Evolutionary conservation across 2,329 filamentous ascomycete species (phyloP).

Genomic region (Atkinsonella hypoxylon): DNA sequence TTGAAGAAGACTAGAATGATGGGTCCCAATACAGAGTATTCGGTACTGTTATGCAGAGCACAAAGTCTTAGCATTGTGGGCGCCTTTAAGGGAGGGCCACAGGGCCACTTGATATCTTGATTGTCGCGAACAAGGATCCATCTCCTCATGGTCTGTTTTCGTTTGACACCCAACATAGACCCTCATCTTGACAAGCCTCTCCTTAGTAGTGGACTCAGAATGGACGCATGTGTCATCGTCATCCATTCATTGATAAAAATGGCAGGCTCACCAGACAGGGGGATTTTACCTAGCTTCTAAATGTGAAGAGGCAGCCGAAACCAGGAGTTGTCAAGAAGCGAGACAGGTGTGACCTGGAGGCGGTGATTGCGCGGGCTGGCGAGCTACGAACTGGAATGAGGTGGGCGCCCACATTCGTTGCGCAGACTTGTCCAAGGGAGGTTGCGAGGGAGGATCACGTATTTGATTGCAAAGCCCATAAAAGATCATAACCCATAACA

Average conservation of each 20-base stretch:
- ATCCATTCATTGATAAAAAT: neutral
- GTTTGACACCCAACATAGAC: too few relatives aligned
- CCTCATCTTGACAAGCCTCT: neutral
- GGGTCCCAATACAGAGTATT: neutral
- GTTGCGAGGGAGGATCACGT: neutral
- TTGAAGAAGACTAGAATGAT: conserved; percentile 5
- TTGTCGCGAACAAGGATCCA: too few relatives aligned
- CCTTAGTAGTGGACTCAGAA: neutral
- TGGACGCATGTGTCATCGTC: neutral
- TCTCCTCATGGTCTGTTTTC: too few relatives aligned
- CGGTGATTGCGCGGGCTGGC: neutral
- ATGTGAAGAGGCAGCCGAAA: neutral
- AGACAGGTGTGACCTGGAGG: neutral
- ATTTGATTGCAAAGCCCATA: neutral
- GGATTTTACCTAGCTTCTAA: neutral
- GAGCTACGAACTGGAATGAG: conserved; percentile 5
- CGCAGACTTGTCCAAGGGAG: conserved; percentile 1
- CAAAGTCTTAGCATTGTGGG: neutral
- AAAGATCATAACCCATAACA: too few relatives aligned
- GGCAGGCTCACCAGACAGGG: neutral
- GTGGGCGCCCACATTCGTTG: neutral
- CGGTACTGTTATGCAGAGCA: neutral
- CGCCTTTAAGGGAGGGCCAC: neutral
- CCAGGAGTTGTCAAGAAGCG: neutral
- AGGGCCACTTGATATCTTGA: neutral